Evolutionary conservation across 495 filamentous ascomycete species (phyloP), one percentile per base, ranked within the genome.

Genomic region (Cenococcum geophilum): DNA sequence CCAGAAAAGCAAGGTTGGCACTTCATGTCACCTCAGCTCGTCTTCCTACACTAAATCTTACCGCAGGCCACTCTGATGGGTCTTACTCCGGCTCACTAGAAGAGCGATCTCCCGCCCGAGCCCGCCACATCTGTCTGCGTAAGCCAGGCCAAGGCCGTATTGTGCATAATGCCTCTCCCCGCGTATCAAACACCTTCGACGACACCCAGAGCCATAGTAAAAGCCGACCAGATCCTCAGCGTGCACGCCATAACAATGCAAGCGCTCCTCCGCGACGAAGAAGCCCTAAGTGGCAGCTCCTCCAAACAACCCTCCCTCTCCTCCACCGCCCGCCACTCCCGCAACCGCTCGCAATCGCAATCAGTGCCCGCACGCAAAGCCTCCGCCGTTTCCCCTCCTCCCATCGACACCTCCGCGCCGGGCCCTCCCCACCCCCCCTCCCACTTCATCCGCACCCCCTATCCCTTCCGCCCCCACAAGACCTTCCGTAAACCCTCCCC

Each of bases 161-260:
- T 14, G 45, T 49, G n/a, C 18, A 18, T 1, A 49, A 18, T 18
- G 22, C 45, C 16, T 20, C 45, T 9, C 45, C 45, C 45, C 45
- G 45, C 45, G n/a, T 20, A 6, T 49, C 45, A 6, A 22, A 22
- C 45, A 9, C 45, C 45, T 49, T 20, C 45, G 5, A 18, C 9
- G n/a, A 59, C 45, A 14, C 53, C 55, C 22, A 35, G 53, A 16
- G 49, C 55, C 42, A 66, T 58, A 18, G 11, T 1, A 5, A 5
- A 59, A 40, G 48, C 57, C 5, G 59, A 66, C 55, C 57, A 55
- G 5, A 61, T 66, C 21, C 18, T 66, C 32, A 54, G 61, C 22
- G 59, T 49, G 6, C 63, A 66, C 27, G 63, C 37, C 22, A 58
- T 61, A 16, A 66, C 63, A 5, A 66, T 66, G 63, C 53, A 55